These are phyloP conservation scores for Trichoderma pleuroti DNA, from an alignment of 2,329 filamentous ascomycete genomes.

Conservation along the genomic window DNA sequence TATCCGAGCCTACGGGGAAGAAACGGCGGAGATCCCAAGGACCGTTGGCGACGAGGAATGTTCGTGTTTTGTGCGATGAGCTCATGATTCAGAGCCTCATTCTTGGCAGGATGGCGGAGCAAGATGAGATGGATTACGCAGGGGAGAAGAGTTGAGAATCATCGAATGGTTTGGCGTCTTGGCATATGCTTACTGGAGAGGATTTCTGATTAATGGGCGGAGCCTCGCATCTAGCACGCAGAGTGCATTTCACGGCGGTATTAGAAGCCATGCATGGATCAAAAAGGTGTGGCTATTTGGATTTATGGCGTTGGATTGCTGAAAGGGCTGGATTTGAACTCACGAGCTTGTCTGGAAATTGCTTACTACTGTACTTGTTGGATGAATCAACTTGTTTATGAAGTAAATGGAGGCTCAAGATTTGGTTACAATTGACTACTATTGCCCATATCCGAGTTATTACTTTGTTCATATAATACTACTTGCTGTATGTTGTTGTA, in stretches of 20 bases:
- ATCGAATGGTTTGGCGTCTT: background rate
- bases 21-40: slow-evolving; percentile 38
- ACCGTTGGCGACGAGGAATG: slow-evolving; percentile 41
- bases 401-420: background rate
- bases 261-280: background rate
- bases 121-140: slow-evolving; percentile 41
- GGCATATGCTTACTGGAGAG: background rate
- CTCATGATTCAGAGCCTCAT: slow-evolving; percentile 92
- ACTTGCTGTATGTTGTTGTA: background rate
- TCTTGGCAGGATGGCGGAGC: slow-evolving; percentile 71
- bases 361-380: background rate
- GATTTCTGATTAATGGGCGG: background rate
- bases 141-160: background rate
- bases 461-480: background rate
- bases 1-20: slow-evolving; percentile 33
- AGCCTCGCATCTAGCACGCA: background rate
- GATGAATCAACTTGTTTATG: background rate
- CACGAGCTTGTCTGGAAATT: background rate
- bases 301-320: background rate
- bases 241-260: background rate
- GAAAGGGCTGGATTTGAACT: background rate
- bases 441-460: background rate
- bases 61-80: slow-evolving; percentile 75
- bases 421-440: background rate
- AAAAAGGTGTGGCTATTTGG: background rate